These are phyloP conservation scores for Cladobotryum protrusum DNA, from an alignment of 2,329 filamentous ascomycete species.

Conservation along the genomic window DNA sequence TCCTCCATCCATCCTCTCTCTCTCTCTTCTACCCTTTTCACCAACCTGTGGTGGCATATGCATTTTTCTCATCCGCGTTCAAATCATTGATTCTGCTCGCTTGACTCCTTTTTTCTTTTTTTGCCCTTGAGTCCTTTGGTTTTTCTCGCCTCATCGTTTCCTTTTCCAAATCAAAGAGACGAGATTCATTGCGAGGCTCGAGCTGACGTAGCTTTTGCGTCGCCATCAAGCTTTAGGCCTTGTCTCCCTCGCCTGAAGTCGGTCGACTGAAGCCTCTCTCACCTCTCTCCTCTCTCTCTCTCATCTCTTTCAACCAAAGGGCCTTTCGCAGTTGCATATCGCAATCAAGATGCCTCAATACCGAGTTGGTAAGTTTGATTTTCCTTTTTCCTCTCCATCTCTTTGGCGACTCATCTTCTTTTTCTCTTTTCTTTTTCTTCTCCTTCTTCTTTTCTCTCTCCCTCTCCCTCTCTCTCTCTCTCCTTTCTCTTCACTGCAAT, in stretches of 20 bases:
- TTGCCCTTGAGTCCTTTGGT: background rate
- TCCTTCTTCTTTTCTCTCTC: background rate
- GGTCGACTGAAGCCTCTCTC: background rate
- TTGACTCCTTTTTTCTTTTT: conserved; percentile 6
- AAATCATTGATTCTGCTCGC: background rate
- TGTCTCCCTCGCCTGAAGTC: background rate
- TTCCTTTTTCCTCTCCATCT: background rate
- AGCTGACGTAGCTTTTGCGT: background rate
- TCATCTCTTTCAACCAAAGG: background rate
- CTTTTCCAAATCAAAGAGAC: background rate
- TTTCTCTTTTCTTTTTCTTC: background rate
- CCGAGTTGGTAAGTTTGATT: conserved; percentile 37
- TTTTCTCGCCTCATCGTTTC: conserved; percentile 13
- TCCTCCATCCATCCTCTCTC: background rate
- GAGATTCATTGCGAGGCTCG: background rate
- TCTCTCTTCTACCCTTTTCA: conserved; percentile 5
- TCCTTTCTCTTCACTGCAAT: background rate
- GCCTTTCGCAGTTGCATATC: background rate
- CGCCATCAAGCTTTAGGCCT: conserved; percentile 1
- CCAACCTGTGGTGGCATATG: no score
- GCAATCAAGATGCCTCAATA: conserved; percentile 37
- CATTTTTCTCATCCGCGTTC: no score
- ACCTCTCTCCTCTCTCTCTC: background rate
- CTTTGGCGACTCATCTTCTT: background rate
- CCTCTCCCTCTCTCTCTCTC: no score